Evolutionary conservation across 1,284 basidiomycete species (phyloP).

Genomic region (Moesziomyces sp.): DNA sequence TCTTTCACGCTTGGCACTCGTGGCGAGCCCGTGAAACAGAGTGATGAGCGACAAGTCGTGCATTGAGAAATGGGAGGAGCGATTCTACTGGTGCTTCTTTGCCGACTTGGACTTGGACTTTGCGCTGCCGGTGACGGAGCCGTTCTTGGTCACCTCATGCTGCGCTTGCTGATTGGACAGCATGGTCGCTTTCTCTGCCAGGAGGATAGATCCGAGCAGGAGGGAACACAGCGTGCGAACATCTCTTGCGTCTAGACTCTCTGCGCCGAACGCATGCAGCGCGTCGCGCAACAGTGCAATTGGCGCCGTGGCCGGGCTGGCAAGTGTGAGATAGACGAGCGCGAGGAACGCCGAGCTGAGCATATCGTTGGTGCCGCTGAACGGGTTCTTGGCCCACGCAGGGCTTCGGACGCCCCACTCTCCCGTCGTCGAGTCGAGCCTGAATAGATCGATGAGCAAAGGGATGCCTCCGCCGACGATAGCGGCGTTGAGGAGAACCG

Average conservation of each 20-base stretch:
- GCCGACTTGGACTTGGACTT: constrained; percentile 12
- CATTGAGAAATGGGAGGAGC: neutral
- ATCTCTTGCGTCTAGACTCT: constrained; percentile 10
- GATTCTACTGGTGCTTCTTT: constrained; percentile 13
- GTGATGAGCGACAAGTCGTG: neutral
- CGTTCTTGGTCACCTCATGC: constrained; percentile 7
- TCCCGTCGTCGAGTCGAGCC: constrained; percentile 49
- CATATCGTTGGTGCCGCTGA: constrained; percentile 43
- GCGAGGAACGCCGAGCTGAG: constrained; percentile 30
- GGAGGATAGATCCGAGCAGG: constrained; percentile 14
- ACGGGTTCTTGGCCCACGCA: constrained; percentile 40
- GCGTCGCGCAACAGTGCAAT: constrained; percentile 5
- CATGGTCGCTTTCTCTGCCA: constrained; percentile 25
- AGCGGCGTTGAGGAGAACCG: constrained; percentile 46
- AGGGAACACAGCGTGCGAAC: constrained; percentile 24
- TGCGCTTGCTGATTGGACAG: constrained; percentile 4
- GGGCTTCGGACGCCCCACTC: constrained; percentile 53
- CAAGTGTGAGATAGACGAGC: constrained; percentile 24
- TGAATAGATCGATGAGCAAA: constrained; percentile 52
- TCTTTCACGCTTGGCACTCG: neutral
- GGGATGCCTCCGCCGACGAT: constrained; percentile 54
- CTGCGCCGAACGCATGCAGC: constrained; percentile 1
- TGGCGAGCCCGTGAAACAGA: too few relatives aligned
- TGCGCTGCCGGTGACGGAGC: constrained; percentile 1
- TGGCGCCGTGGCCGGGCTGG: neutral